phyloP scores from a whole-genome alignment of 495 filamentous ascomycete species.

The Echria macrotheca region DNA sequence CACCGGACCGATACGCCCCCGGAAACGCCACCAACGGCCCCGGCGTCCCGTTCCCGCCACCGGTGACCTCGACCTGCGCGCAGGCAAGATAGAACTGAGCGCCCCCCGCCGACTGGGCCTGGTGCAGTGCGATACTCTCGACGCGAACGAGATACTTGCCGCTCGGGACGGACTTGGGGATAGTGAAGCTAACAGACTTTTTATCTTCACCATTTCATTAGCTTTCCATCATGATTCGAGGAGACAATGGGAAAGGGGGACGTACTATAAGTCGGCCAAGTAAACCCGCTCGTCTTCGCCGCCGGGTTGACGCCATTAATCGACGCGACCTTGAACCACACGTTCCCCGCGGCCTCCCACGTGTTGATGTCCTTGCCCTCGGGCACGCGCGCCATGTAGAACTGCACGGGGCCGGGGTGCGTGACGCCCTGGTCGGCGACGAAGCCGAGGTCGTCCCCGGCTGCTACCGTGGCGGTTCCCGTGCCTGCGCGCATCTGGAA shows the following conservation, averaged over 20 bases:
- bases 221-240: neutral
- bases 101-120: constrained; percentile 31
- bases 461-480: constrained; percentile 29
- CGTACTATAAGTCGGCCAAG: constrained; percentile 39
- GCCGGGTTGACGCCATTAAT: constrained; percentile 28
- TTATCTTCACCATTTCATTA: constrained; percentile 1
- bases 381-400: constrained; percentile 47
- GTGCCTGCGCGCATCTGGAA: constrained; percentile 33
- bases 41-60: constrained; percentile 30
- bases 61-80: constrained; percentile 35
- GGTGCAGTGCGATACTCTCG: constrained; percentile 37
- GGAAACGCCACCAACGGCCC: constrained; percentile 28
- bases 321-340: constrained; percentile 46
- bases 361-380: constrained; percentile 33
- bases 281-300: constrained; percentile 16
- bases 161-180: constrained; percentile 36
- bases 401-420: constrained; percentile 44
- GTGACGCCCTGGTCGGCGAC: constrained; percentile 35
- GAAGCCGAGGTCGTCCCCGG: constrained; percentile 39
- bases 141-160: constrained; percentile 37
- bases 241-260: neutral
- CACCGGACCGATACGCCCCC: constrained; percentile 30
- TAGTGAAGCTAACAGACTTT: constrained; percentile 25
- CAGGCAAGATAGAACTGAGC: constrained; percentile 39
- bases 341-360: constrained; percentile 42